phyloP scores from a whole-genome alignment of 2,329 filamentous ascomycete genomes.

The Sclerotinia nivalis region DNA sequence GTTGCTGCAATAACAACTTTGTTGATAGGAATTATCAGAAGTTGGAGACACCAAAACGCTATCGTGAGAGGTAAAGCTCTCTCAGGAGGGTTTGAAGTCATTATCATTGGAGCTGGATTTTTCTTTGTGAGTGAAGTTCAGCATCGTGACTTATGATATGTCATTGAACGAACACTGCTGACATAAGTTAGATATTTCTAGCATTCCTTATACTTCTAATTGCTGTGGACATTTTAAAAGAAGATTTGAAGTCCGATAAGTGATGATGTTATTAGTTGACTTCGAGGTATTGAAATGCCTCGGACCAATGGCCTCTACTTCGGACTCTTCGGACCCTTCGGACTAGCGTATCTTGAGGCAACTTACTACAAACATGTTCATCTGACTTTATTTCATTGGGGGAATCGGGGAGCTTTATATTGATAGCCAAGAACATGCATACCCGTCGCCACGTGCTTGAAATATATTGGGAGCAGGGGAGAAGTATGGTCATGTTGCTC shows the following conservation, averaged over 20 bases:
- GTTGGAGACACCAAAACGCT: slow-evolving; percentile 61
- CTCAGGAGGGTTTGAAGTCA: slow-evolving; percentile 60
- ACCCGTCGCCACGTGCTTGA: background rate
- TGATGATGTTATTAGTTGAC: background rate
- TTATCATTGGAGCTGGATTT: slow-evolving; percentile 48
- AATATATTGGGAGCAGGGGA: background rate
- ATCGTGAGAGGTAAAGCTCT: slow-evolving; percentile 58
- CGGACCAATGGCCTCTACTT: slow-evolving; percentile 9
- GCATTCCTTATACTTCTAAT: slow-evolving; percentile 37
- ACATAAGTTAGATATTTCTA: slow-evolving; percentile 34
- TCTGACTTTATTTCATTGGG: background rate
- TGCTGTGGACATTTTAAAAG: slow-evolving; percentile 38
- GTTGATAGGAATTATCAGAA: slow-evolving; percentile 57
- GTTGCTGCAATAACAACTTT: slow-evolving; percentile 45
- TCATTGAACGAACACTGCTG: slow-evolving; percentile 4
- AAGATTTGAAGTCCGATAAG: slow-evolving; percentile 26
- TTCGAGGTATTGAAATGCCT: background rate
- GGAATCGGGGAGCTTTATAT: background rate
- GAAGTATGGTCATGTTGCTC: background rate
- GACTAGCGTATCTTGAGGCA: background rate
- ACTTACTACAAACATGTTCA: background rate
- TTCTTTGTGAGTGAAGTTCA: slow-evolving; percentile 48
- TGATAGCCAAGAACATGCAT: slow-evolving; percentile 3
- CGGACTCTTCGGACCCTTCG: background rate
- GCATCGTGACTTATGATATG: background rate